These are phyloP conservation scores for Acanthamoeba sp. DNA, from an alignment of 208 protist genomes.

Conservation along the genomic window DNA sequence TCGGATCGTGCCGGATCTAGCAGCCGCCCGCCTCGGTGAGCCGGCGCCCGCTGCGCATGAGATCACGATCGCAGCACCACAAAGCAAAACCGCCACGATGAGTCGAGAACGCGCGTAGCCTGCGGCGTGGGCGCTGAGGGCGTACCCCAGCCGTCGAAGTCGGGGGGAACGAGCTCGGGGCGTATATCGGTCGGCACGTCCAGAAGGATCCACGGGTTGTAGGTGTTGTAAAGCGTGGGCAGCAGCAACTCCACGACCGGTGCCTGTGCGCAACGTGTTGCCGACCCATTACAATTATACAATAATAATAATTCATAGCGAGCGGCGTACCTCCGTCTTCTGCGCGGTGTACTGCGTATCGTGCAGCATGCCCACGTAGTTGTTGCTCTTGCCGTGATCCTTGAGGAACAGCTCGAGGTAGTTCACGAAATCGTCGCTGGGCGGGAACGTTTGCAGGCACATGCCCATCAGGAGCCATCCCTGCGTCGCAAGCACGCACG, in stretches of 20 bases:
- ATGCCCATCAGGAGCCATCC: slow-evolving; percentile 79
- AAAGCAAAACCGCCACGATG: too few species aligned
- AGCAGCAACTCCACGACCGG: slow-evolving; percentile 5
- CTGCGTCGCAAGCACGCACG: too few species aligned
- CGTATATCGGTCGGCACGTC: neutral
- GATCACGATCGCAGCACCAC: too few species aligned
- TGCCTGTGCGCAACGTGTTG: neutral
- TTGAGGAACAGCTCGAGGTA: slow-evolving; percentile 79
- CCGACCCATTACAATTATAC: too few species aligned
- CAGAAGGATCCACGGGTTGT: neutral
- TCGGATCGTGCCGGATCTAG: neutral
- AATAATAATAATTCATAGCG: neutral
- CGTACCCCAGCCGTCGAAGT: neutral
- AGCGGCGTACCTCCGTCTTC: neutral
- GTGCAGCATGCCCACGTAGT: slow-evolving; percentile 38
- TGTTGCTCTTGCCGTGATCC: neutral
- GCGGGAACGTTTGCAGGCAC: slow-evolving; percentile 78
- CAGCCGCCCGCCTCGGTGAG: neutral
- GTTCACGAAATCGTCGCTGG: slow-evolving; percentile 78
- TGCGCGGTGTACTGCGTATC: slow-evolving; percentile 6
- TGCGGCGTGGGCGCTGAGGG: too few species aligned
- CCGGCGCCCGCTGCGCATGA: neutral
- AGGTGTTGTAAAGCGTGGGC: neutral
- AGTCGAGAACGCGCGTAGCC: too few species aligned
- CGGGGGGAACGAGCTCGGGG: neutral